phyloP scores from a whole-genome alignment of 352 stramenopile genomes.

The Pythium scleroteichum region DNA sequence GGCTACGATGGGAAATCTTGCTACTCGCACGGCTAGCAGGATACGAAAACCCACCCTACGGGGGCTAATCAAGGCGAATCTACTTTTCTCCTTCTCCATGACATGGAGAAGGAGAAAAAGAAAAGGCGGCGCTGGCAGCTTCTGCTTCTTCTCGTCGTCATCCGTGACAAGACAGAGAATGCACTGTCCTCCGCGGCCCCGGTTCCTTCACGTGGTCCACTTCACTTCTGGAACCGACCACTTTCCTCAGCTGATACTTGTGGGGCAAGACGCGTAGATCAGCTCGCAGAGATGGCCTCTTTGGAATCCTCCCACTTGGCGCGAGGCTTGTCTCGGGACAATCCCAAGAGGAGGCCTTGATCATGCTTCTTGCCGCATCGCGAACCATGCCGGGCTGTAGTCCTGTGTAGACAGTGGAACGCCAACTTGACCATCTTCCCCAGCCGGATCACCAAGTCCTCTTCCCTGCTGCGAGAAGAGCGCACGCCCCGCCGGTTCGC shows the following conservation, averaged over 20 bases:
- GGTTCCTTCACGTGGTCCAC: too few relatives aligned
- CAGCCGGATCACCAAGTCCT: slow-evolving; percentile 28
- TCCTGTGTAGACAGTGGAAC: slow-evolving; percentile 31
- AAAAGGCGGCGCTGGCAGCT: too few relatives aligned
- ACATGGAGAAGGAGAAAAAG: too few relatives aligned
- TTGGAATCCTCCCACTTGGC: slow-evolving; percentile 13
- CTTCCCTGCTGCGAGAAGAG: slow-evolving; percentile 29
- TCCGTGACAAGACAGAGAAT: too few relatives aligned
- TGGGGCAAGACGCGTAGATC: slow-evolving; percentile 27
- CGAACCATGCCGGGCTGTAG: slow-evolving; percentile 25
- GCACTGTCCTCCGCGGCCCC: too few relatives aligned
- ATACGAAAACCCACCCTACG: too few relatives aligned
- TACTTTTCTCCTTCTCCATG: too few relatives aligned
- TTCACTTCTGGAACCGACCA: too few relatives aligned
- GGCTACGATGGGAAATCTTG: too few relatives aligned
- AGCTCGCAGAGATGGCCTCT: slow-evolving; percentile 25
- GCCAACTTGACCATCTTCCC: slow-evolving; percentile 30
- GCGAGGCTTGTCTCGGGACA: slow-evolving; percentile 15
- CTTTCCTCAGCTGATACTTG: slow-evolving; percentile 10
- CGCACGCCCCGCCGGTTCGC: slow-evolving; percentile 25
- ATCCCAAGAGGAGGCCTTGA: slow-evolving; percentile 31
- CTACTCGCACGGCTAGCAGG: too few relatives aligned
- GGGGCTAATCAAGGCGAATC: too few relatives aligned
- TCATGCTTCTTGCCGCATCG: slow-evolving; percentile 36
- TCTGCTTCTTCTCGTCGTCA: too few relatives aligned